A percentile compares a stretch with the other conserved stretches of the same genome.
Evolutionary conservation across 2,329 filamentous ascomycete species (phyloP).

Genomic region (Pseudocercospora fuligena): DNA sequence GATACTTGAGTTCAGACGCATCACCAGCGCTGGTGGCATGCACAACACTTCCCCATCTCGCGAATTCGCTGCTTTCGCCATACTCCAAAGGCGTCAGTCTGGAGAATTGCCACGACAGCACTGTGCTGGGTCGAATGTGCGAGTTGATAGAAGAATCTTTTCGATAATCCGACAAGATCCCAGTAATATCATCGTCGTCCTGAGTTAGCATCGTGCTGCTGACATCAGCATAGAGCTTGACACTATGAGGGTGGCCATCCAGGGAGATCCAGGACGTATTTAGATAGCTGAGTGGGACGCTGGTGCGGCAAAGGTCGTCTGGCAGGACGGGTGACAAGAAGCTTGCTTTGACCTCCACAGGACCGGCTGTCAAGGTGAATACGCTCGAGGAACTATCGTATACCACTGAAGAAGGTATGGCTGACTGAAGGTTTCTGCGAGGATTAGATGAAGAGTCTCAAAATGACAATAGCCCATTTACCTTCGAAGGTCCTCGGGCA

Average conservation of each 20-base stretch:
- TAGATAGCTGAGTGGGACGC: constrained; percentile 19
- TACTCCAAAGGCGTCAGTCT: neutral
- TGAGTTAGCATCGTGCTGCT: neutral
- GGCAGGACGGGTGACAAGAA: constrained; percentile 23
- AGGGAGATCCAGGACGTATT: constrained; percentile 6
- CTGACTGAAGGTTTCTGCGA: constrained; percentile 5
- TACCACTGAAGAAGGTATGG: constrained; percentile 5
- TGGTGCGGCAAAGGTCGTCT: constrained; percentile 18
- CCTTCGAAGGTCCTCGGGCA: neutral
- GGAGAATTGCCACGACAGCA: neutral
- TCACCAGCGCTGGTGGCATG: neutral
- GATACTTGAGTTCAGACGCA: neutral
- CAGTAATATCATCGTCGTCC: neutral
- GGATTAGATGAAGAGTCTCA: neutral
- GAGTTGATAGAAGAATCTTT: neutral
- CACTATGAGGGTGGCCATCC: constrained; percentile 16
- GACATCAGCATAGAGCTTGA: constrained; percentile 19
- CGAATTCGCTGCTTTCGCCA: neutral
- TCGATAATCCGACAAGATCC: neutral
- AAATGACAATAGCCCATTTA: neutral
- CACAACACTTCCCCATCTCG: neutral
- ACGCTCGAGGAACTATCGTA: constrained; percentile 24
- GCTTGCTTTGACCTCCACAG: constrained; percentile 14
- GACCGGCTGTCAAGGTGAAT: constrained; percentile 22
- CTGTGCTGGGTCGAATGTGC: neutral